Evolutionary conservation across 768 basidiomycete species (phyloP).

Genomic region (Lentinula sp.): DNA sequence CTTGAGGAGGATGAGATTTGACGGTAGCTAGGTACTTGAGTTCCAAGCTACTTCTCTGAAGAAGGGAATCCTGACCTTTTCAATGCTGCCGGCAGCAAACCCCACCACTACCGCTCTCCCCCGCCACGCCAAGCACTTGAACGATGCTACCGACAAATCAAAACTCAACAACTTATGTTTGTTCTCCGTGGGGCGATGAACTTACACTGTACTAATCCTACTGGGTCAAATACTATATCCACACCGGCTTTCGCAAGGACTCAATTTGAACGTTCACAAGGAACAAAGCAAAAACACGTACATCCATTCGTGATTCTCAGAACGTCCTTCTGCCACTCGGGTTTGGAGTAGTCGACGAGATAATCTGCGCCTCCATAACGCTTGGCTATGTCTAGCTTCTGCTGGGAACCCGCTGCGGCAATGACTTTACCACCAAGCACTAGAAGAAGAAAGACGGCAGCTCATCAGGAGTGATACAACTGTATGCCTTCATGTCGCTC

Average conservation of each 20-base stretch:
- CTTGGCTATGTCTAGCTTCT: slow-evolving; percentile 77
- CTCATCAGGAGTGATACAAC: neutral
- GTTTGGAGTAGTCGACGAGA: slow-evolving; percentile 69
- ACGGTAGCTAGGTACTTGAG: slow-evolving; percentile 54
- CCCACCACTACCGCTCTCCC: slow-evolving; percentile 92
- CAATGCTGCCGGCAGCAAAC: slow-evolving; percentile 80
- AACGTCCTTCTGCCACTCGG: slow-evolving; percentile 89
- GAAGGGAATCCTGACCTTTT: slow-evolving; percentile 48
- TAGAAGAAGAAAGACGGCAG: slow-evolving; percentile 18
- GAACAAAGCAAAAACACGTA: slow-evolving; percentile 26
- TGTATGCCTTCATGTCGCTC: neutral
- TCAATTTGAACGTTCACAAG: neutral
- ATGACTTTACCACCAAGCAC: slow-evolving; percentile 92
- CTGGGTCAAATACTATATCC: slow-evolving; percentile 74
- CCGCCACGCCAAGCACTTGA: slow-evolving; percentile 95
- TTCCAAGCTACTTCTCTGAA: no score
- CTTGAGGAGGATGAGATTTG: slow-evolving; percentile 79
- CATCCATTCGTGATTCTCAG: slow-evolving; percentile 71
- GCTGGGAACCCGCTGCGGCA: slow-evolving; percentile 77
- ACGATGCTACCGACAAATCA: slow-evolving; percentile 45
- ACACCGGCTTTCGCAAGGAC: neutral
- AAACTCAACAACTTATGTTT: neutral
- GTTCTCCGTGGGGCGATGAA: neutral
- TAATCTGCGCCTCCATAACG: slow-evolving; percentile 78
- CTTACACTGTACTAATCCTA: slow-evolving; percentile 67